Percentiles rank a stretch among this genome's conserved stretches.
phyloP scores from a whole-genome alignment of 2,329 filamentous ascomycete genomes.

The Alternaria sp. region DNA sequence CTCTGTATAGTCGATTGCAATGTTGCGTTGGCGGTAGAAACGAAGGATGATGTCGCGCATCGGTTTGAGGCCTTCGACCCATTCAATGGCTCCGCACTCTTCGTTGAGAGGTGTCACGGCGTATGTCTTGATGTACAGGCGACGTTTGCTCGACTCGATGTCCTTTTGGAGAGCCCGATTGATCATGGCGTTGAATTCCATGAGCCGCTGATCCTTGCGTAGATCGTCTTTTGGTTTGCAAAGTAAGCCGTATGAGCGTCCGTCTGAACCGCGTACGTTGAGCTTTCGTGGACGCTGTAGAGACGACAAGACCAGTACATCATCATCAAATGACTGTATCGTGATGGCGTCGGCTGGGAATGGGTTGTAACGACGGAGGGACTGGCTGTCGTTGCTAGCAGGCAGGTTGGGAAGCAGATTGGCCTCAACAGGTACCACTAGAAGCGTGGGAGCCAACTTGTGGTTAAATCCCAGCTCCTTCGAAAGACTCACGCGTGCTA shows the following conservation, averaged over 20 bases:
- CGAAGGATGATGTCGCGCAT: conserved; percentile 88
- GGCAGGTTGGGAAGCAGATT: conserved; percentile 86
- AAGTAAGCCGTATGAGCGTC: conserved; percentile 84
- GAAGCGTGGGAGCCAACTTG: conserved; percentile 78
- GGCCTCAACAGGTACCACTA: conserved; percentile 89
- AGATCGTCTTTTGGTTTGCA: conserved; percentile 99
- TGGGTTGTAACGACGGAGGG: conserved; percentile 76
- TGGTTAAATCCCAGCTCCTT: conserved; percentile 84
- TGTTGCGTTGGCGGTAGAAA: conserved; percentile 77
- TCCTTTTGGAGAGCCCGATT: conserved; percentile 93
- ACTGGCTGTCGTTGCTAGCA: conserved; percentile 71
- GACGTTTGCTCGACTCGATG: conserved; percentile 85
- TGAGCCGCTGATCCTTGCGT: conserved; percentile 94
- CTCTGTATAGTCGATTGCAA: conserved; percentile 70
- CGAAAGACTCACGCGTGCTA: conserved; percentile 76
- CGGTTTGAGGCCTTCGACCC: conserved; percentile 95
- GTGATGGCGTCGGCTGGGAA: conserved; percentile 88
- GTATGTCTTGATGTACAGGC: conserved; percentile 90
- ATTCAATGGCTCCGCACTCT: conserved; percentile 97
- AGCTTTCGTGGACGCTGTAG: conserved; percentile 92
- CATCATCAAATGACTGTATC: conserved; percentile 81
- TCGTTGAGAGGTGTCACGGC: conserved; percentile 96
- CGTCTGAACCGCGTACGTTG: conserved; percentile 87
- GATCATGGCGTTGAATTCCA: conserved; percentile 99
- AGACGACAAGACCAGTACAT: conserved; percentile 88